Evolutionary conservation across 1,139 yeast genomes (phyloP).

Genomic region (Pneumocystis carinii): DNA sequence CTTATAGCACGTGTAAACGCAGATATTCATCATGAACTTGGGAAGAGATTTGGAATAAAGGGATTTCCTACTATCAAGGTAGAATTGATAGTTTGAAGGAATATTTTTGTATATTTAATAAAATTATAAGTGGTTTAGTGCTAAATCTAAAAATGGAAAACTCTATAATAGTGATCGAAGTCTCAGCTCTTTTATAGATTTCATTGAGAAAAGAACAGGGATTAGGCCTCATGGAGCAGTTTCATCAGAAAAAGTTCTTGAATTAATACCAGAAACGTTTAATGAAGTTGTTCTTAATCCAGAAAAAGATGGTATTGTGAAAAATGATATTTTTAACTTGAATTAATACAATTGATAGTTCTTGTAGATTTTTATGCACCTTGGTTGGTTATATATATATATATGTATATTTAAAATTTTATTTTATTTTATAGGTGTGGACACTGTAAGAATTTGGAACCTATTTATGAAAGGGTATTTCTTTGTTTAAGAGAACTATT

Average conservation of each 20-base stretch:
- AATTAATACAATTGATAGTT: background rate
- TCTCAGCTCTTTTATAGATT: slow-evolving; percentile 1
- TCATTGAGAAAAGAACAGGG: slow-evolving; percentile 3
- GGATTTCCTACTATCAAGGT: slow-evolving; percentile 40
- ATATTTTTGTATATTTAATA: background rate
- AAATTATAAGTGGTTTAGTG: background rate
- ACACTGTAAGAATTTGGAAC: slow-evolving; percentile 55
- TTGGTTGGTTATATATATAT: slow-evolving; percentile 1
- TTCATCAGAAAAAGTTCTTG: slow-evolving; percentile 19
- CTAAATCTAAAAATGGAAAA: background rate
- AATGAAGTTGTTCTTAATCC: slow-evolving; percentile 40
- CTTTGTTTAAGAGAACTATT: slow-evolving; percentile 26
- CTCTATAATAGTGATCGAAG: slow-evolving; percentile 4
- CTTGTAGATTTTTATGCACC: slow-evolving; percentile 12
- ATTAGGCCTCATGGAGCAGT: background rate
- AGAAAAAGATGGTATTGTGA: slow-evolving; percentile 36
- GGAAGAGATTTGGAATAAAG: slow-evolving; percentile 32
- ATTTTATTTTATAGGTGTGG: slow-evolving; percentile 75
- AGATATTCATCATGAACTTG: slow-evolving; percentile 34
- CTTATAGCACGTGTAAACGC: slow-evolving; percentile 34
- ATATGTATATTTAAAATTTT: background rate
- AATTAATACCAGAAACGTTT: slow-evolving; percentile 32
- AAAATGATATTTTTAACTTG: slow-evolving; percentile 29
- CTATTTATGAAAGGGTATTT: slow-evolving; percentile 47
- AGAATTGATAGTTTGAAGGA: slow-evolving; percentile 18